phyloP scores from a whole-genome alignment of 352 stramenopile genomes.

The Phytophthora niederhauseri region DNA sequence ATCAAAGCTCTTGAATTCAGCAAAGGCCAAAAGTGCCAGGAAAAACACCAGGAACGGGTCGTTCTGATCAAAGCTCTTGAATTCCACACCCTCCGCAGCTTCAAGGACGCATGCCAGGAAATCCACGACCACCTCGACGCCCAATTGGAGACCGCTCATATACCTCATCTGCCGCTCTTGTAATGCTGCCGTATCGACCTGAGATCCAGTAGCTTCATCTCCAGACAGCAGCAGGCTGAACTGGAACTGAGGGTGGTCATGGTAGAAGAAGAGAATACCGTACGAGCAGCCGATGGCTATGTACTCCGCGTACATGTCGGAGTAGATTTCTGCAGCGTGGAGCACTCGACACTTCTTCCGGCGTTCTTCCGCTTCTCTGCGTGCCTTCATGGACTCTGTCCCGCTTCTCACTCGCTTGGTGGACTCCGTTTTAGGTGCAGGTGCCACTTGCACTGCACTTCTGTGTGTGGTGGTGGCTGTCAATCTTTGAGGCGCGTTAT shows the following conservation, averaged over 20 bases:
- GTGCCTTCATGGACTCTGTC: background rate
- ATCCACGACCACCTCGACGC: conserved; percentile 16
- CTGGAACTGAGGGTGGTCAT: background rate
- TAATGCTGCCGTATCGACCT: background rate
- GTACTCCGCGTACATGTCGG: background rate
- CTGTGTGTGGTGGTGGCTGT: background rate
- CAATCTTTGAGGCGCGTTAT: background rate
- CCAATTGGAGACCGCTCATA: background rate
- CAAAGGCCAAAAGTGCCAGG: conserved; percentile 10
- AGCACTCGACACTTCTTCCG: background rate
- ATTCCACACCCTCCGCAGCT: conserved; percentile 21
- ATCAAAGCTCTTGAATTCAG: conserved; percentile 19
- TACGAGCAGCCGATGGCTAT: background rate
- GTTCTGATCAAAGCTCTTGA: conserved; percentile 22
- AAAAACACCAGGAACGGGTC: conserved; percentile 14
- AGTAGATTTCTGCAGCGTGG: background rate
- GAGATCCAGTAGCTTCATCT: background rate
- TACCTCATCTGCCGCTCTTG: background rate
- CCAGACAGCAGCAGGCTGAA: background rate
- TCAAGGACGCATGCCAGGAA: conserved; percentile 24
- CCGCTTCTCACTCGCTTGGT: background rate
- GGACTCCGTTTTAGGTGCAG: background rate
- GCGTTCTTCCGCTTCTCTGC: background rate
- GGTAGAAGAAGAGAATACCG: background rate
- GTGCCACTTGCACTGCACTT: background rate